Percentiles rank a stretch among this genome's conserved stretches.
Evolutionary conservation across 1,284 basidiomycete species (phyloP).

Genomic region (Malassezia restricta): DNA sequence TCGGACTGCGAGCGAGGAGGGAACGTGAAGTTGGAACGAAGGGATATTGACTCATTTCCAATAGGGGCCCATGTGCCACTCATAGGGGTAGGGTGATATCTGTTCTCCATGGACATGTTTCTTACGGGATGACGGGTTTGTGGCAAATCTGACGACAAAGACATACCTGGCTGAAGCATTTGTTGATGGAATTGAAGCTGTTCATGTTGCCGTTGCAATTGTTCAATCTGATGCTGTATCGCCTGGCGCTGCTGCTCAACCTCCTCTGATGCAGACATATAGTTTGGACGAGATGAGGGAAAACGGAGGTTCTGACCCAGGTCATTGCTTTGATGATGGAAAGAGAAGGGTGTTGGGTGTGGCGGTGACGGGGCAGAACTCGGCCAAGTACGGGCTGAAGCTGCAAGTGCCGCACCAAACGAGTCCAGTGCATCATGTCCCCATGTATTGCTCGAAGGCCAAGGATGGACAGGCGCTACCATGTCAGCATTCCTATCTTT

Average conservation of each 20-base stretch:
- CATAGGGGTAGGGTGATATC: not conserved
- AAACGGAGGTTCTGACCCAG: conserved; percentile 14
- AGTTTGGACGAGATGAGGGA: conserved; percentile 21
- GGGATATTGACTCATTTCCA: conserved; percentile 40
- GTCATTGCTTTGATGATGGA: conserved; percentile 18
- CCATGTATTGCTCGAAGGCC: not conserved
- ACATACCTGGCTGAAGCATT: not conserved
- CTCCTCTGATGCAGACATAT: conserved; percentile 39
- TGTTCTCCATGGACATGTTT: no score
- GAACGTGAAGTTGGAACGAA: not conserved
- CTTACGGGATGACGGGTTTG: no score
- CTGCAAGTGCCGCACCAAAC: not conserved
- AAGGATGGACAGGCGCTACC: conserved; percentile 3
- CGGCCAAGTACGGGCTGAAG: not conserved
- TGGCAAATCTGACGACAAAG: no score
- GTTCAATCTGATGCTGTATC: conserved; percentile 48
- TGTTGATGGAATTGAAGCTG: conserved; percentile 46
- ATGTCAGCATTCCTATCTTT: conserved; percentile 5
- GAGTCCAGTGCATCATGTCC: not conserved
- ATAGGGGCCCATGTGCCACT: not conserved
- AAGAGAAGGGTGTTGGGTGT: not conserved
- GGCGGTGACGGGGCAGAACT: conserved; percentile 8
- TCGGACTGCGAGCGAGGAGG: not conserved
- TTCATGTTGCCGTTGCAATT: conserved; percentile 48
- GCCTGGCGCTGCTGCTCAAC: conserved; percentile 45